Conservation (phyloP, 83 land plant species). For the Picea abies region DNA sequence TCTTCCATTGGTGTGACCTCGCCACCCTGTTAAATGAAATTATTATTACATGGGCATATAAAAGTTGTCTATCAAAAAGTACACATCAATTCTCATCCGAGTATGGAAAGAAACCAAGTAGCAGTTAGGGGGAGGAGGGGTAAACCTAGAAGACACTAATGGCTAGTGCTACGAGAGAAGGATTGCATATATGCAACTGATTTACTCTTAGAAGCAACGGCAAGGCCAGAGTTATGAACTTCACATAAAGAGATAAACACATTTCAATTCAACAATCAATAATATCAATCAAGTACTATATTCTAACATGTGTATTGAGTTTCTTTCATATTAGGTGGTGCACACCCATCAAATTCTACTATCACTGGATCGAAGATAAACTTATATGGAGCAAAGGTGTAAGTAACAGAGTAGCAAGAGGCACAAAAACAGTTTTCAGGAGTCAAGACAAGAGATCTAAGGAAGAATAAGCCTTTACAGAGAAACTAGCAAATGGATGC, state of each 20-base stretch:
- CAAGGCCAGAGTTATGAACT: background rate
- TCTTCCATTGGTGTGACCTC: slow-evolving; percentile 31
- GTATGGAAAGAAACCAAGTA: background rate
- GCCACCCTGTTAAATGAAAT: slow-evolving; percentile 36
- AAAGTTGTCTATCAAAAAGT: background rate
- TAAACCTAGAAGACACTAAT: background rate
- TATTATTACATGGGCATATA: background rate
- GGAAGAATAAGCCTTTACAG: background rate
- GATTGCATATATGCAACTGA: background rate
- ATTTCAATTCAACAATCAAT: background rate
- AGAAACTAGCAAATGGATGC: too few species aligned
- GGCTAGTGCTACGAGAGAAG: background rate
- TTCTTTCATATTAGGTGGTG: background rate
- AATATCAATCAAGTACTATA: background rate
- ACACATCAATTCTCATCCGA: background rate
- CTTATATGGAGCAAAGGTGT: background rate
- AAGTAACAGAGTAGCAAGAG: too few species aligned
- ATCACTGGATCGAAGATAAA: background rate
- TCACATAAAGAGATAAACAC: background rate
- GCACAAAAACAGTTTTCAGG: background rate
- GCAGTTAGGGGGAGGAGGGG: background rate
- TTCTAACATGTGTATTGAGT: background rate
- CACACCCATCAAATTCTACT: background rate
- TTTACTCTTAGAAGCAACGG: background rate
- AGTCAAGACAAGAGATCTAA: background rate